Evolutionary conservation across 257 asterid species (phyloP).

Genomic region (Jacaranda copaia): DNA sequence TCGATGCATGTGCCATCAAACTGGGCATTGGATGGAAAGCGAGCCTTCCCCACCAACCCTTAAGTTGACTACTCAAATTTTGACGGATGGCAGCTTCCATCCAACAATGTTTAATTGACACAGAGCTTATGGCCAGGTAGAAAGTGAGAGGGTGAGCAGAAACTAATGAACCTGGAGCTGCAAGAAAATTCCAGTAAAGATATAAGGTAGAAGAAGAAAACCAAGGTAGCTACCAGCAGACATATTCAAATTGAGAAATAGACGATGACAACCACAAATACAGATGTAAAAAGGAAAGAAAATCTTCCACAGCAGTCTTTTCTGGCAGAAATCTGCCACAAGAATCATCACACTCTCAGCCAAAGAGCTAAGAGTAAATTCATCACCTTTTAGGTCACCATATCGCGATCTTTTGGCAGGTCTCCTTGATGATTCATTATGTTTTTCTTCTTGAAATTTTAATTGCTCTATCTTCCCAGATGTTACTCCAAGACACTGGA

Average conservation of each 20-base stretch:
- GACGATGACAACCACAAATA: background rate
- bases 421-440: slow-evolving; percentile 34
- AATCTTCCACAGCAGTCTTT: slow-evolving; percentile 3
- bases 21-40: slow-evolving; percentile 48
- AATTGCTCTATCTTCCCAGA: slow-evolving; percentile 37
- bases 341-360: background rate
- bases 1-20: slow-evolving; percentile 38
- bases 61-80: slow-evolving; percentile 40
- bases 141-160: slow-evolving; percentile 27
- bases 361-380: slow-evolving; percentile 29
- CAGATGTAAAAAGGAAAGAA: background rate
- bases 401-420: slow-evolving; percentile 45
- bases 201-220: background rate
- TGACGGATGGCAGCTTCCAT: slow-evolving; percentile 32
- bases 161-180: slow-evolving; percentile 36
- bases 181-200: slow-evolving; percentile 26
- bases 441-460: slow-evolving; percentile 34
- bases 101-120: slow-evolving; percentile 39
- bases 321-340: too few relatives aligned
- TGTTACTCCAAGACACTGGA: slow-evolving; percentile 15
- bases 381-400: slow-evolving; percentile 45
- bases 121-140: slow-evolving; percentile 20
- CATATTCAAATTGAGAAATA: background rate
- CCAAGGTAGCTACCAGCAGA: background rate
- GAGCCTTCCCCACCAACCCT: slow-evolving; percentile 66